Evolutionary conservation across 352 stramenopile species (phyloP), one percentile per base, ranked within the genome.

Genomic region (Globisporangium nunn): DNA sequence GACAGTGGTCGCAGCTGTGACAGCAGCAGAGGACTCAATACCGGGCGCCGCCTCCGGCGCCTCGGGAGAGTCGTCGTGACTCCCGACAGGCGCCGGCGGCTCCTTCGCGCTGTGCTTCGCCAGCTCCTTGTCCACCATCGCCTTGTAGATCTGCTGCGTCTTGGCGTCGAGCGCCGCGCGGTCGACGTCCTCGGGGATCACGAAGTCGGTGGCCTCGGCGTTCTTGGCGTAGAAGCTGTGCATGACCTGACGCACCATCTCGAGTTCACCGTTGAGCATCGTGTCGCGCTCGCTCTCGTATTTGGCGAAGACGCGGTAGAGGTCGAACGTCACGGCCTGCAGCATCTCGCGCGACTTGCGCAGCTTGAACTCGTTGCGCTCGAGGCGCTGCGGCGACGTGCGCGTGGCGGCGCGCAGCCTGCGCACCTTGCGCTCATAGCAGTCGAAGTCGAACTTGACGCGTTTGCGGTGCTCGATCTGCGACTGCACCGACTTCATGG

Each of bases 161-260:
- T 74, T 76, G 7, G 63, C 59, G 31, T 86, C 70, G 17, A 86
- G 61, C 11, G 67, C 61, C 1, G 61, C 63, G 46, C 77, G 75
- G 50, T 90, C 74, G 2, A 85, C 62, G 45, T 83, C 74, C 3
- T 83, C 68, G 30, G 64, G 58, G 62, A 90, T 88, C 43, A 56
- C 48, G 63, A 90, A 88, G 56, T 81, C 69, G 10, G 78, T 91
- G 11, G 75, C 80, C 11, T 86, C 74, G 2, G 78, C 74, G 55
- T 88, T 91, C 59, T 83, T 87, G 37, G 75, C 58, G 54, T 91
- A 88, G 60, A 90, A 91, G 40, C 72, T 78, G 58, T 88, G 69
- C 81, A 91, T 88, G 15, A 88, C 78, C 56, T 91, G 80, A 31
- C 78, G 75, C 62, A 88, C 81, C 81, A 88, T 87, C 59, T 87